These are phyloP conservation scores for Myxozyma nipponensis DNA, from an alignment of 805 yeast species.

Conservation along the genomic window DNA sequence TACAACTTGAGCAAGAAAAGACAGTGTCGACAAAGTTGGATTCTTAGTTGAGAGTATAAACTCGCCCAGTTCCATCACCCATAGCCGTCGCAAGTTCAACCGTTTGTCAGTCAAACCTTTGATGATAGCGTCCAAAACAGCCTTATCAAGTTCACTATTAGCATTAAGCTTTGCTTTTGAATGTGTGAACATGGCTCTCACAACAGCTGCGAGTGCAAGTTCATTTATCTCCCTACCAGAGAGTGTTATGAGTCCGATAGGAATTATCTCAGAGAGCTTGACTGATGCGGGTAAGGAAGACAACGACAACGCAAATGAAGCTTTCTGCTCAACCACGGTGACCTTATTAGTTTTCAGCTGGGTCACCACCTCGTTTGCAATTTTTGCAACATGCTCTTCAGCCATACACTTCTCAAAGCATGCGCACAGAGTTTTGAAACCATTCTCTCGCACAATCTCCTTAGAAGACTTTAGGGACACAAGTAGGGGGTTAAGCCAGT, in stretches of 20 bases:
- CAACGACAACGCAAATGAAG: constrained; percentile 48
- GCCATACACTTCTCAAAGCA: constrained; percentile 33
- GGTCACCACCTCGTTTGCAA: constrained; percentile 54
- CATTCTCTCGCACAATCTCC: constrained; percentile 53
- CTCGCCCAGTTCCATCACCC: constrained; percentile 56
- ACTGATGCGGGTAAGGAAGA: constrained; percentile 33
- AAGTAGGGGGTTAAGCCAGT: constrained; percentile 50
- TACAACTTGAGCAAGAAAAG: constrained; percentile 29
- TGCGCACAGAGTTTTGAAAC: constrained; percentile 40
- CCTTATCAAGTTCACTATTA: constrained; percentile 30
- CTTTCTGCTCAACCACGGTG: constrained; percentile 63
- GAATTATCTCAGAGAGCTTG: constrained; percentile 40
- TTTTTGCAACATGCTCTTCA: constrained; percentile 34
- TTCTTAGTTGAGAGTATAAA: constrained; percentile 29
- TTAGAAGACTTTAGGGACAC: constrained; percentile 67
- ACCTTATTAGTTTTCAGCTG: constrained; percentile 54
- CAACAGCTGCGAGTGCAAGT: constrained; percentile 47
- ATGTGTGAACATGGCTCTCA: constrained; percentile 50
- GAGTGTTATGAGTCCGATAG: constrained; percentile 47
- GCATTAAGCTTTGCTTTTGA: constrained; percentile 36
- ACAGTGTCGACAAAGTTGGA: constrained; percentile 4
- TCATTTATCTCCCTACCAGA: constrained; percentile 77
- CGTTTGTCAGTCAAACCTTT: constrained; percentile 67
- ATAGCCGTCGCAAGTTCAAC: constrained; percentile 55
- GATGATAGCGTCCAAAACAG: constrained; percentile 38